Conservation (phyloP, 345 rosid genomes). For the Moringa oleifera region DNA sequence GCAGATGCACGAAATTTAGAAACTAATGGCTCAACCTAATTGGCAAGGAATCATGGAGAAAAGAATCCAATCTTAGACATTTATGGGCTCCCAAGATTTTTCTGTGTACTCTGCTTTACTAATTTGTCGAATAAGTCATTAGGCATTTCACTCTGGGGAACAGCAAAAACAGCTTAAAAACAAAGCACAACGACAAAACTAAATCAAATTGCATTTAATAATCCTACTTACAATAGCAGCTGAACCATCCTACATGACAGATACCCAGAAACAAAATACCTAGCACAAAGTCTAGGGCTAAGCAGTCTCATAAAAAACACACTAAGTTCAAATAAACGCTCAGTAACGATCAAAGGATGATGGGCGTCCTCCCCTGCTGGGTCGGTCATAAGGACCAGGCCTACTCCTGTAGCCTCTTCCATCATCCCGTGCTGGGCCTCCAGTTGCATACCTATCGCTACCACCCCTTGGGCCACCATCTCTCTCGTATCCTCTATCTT, state of each 20-base stretch:
- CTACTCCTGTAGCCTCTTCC: constrained; percentile 71
- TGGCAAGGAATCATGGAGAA: too few species aligned
- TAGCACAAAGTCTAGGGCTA: neutral
- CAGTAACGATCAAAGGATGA: constrained; percentile 78
- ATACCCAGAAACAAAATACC: neutral
- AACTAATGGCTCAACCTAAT: too few species aligned
- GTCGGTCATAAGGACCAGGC: constrained; percentile 75
- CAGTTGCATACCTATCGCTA: constrained; percentile 59
- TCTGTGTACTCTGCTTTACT: too few species aligned
- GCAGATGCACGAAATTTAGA: too few species aligned
- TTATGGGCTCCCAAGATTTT: too few species aligned
- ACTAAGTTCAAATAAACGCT: neutral
- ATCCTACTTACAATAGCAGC: constrained; percentile 4
- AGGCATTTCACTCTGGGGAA: too few species aligned
- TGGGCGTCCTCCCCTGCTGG: constrained; percentile 61
- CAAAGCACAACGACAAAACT: neutral
- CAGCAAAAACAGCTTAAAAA: too few species aligned
- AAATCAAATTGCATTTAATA: neutral
- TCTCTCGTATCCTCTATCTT: constrained; percentile 67
- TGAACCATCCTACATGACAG: neutral
- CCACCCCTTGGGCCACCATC: constrained; percentile 61
- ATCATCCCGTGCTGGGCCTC: constrained; percentile 64
- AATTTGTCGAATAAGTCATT: too few species aligned
- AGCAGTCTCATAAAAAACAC: neutral
- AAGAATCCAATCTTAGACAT: too few species aligned